phyloP scores from a whole-genome alignment of 1,284 basidiomycete species.

The Hortiboletus rubellus region DNA sequence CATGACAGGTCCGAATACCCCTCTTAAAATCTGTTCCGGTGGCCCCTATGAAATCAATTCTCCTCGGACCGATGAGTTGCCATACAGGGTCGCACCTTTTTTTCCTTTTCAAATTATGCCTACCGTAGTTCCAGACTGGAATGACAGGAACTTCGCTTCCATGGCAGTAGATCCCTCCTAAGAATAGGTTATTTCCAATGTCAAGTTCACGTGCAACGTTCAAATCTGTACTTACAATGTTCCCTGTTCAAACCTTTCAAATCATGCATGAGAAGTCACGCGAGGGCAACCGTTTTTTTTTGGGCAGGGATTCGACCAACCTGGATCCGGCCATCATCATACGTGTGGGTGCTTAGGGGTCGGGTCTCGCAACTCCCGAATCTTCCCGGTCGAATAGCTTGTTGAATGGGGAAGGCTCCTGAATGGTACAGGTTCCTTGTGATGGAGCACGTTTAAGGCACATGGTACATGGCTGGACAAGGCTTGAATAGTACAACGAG shows the following conservation, averaged over 20 bases:
- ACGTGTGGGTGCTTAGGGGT: neutral
- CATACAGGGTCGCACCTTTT: neutral
- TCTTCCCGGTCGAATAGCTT: neutral
- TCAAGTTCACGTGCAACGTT: conserved; percentile 17
- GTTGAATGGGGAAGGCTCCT: neutral
- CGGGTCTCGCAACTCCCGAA: neutral
- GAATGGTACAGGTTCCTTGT: neutral
- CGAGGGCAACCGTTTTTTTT: neutral
- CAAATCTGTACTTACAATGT: conserved; percentile 3
- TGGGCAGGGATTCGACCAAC: neutral
- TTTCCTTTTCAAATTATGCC: conserved; percentile 9
- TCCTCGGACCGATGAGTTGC: neutral
- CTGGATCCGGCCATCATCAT: neutral
- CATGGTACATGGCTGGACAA: neutral
- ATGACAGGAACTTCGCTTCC: conserved; percentile 4
- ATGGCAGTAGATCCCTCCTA: conserved; percentile 19
- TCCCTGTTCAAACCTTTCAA: neutral
- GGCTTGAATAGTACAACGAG: neutral
- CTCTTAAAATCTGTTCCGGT: neutral
- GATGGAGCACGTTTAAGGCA: no score
- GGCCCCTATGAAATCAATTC: neutral
- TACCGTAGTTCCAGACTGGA: neutral
- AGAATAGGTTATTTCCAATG: conserved; percentile 27
- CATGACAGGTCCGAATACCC: neutral
- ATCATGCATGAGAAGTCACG: neutral